These are phyloP conservation scores for Penicillium sp. DNA, from an alignment of 2,329 filamentous ascomycete genomes.

Conservation along the genomic window DNA sequence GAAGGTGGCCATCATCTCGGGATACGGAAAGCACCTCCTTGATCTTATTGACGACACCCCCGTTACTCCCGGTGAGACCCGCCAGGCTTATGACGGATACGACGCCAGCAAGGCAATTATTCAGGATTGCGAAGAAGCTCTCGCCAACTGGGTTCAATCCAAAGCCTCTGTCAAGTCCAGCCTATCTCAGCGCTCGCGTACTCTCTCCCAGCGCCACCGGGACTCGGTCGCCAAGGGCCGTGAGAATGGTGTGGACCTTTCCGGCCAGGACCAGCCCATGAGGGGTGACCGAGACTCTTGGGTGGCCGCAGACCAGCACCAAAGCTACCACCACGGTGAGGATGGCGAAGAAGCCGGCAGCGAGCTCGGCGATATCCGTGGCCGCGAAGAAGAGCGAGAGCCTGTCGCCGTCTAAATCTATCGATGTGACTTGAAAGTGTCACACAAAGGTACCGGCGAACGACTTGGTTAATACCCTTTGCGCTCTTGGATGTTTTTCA, in stretches of 20 bases:
- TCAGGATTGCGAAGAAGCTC: constrained; percentile 95
- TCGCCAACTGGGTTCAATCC: constrained; percentile 94
- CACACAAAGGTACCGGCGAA: neutral
- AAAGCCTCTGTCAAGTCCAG: constrained; percentile 88
- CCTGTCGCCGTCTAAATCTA: constrained; percentile 27
- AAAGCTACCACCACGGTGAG: constrained; percentile 49
- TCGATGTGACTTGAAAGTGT: constrained; percentile 2
- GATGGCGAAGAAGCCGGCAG: constrained; percentile 47
- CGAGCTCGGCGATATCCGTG: constrained; percentile 39
- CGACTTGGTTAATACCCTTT: constrained; percentile 17
- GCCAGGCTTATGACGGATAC: constrained; percentile 94
- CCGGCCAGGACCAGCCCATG: constrained; percentile 77
- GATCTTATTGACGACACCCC: constrained; percentile 96
- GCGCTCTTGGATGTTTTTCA: constrained; percentile 17
- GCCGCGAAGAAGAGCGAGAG: constrained; percentile 43
- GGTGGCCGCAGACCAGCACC: constrained; percentile 72
- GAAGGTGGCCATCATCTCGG: constrained; percentile 96
- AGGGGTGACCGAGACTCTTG: constrained; percentile 79
- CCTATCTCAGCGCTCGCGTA: constrained; percentile 85
- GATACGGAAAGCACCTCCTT: constrained; percentile 96
- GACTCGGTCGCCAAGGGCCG: constrained; percentile 70
- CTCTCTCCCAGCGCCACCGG: constrained; percentile 81
- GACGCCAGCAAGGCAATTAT: constrained; percentile 98
- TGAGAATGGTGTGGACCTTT: constrained; percentile 78
- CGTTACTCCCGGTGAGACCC: constrained; percentile 95